Conservation (phyloP, 345 rosid genomes). For the Murraya paniculata region DNA sequence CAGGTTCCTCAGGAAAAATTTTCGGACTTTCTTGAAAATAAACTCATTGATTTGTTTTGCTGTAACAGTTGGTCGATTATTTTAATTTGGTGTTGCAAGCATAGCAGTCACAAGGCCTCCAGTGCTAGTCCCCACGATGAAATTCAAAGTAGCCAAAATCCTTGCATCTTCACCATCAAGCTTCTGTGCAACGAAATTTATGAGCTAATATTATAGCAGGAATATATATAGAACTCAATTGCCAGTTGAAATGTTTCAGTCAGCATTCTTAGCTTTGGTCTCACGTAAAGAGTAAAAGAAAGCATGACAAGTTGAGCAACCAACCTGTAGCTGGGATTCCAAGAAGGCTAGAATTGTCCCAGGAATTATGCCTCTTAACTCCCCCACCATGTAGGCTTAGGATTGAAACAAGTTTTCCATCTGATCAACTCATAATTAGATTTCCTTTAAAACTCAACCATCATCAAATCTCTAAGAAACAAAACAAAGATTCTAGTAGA, state of each 20-base stretch:
- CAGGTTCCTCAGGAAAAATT: neutral
- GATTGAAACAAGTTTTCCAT: slow-evolving; percentile 1
- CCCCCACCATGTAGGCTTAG: slow-evolving; percentile 25
- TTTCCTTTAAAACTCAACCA: neutral
- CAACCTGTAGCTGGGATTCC: slow-evolving; percentile 23
- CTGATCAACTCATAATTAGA: neutral
- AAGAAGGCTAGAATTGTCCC: slow-evolving; percentile 16
- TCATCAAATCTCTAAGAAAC: neutral
- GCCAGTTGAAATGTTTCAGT: neutral
- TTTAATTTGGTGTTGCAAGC: slow-evolving; percentile 18
- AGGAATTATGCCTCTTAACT: slow-evolving; percentile 18
- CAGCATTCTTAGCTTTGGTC: neutral
- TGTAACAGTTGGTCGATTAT: neutral
- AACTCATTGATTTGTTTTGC: slow-evolving; percentile 18
- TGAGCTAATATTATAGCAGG: neutral
- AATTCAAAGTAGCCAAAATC: slow-evolving; percentile 25
- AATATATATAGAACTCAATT: too few relatives aligned
- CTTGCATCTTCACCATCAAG: slow-evolving; percentile 18
- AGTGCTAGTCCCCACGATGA: slow-evolving; percentile 23
- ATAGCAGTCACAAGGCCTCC: slow-evolving; percentile 25
- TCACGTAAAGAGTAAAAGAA: neutral
- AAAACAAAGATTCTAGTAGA: neutral
- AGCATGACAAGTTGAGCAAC: neutral
- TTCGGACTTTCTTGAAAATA: neutral
- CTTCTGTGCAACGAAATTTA: neutral